Conservation (phyloP, 2,329 filamentous ascomycete species). For the Fusarium chlamydosporum region DNA sequence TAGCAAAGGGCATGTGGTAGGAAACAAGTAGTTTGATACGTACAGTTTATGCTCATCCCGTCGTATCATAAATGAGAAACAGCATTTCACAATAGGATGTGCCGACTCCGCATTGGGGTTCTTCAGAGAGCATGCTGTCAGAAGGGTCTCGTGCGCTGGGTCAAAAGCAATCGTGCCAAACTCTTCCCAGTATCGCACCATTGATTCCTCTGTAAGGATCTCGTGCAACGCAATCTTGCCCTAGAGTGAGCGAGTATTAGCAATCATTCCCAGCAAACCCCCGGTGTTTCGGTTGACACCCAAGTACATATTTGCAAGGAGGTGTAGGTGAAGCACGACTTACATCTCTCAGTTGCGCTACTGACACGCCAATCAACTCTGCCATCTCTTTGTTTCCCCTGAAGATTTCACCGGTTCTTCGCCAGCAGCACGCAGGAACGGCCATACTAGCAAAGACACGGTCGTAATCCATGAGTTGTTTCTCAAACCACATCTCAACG, state of each 20-base stretch:
- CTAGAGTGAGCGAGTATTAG: conserved; percentile 62
- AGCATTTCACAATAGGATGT: conserved; percentile 86
- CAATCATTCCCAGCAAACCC: conserved; percentile 14
- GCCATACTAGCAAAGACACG: conserved; percentile 99
- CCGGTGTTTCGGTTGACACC: conserved; percentile 18
- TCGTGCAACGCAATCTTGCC: conserved; percentile 96
- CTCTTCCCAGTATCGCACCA: conserved; percentile 99
- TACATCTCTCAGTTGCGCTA: conserved; percentile 91
- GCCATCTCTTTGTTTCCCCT: conserved; percentile 99
- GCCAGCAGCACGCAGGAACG: conserved; percentile 97
- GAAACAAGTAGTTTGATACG: conserved; percentile 55
- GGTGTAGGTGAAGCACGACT: conserved; percentile 57
- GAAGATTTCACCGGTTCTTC: conserved; percentile 96
- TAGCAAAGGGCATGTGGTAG: conserved; percentile 49
- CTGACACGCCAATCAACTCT: conserved; percentile 91
- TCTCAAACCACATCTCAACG: conserved; percentile 99
- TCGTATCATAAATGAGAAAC: conserved; percentile 97
- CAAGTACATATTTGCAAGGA: conserved; percentile 12
- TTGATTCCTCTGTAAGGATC: conserved; percentile 92
- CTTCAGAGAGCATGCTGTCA: conserved; percentile 93
- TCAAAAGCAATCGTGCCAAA: conserved; percentile 99
- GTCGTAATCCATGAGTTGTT: conserved; percentile 96
- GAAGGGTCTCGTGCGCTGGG: conserved; percentile 89
- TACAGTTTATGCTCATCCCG: conserved; percentile 97
- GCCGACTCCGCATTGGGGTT: conserved; percentile 79